These are phyloP conservation scores for Neoascochyta sp. DNA, from an alignment of 2,329 filamentous ascomycete genomes.

Conservation along the genomic window DNA sequence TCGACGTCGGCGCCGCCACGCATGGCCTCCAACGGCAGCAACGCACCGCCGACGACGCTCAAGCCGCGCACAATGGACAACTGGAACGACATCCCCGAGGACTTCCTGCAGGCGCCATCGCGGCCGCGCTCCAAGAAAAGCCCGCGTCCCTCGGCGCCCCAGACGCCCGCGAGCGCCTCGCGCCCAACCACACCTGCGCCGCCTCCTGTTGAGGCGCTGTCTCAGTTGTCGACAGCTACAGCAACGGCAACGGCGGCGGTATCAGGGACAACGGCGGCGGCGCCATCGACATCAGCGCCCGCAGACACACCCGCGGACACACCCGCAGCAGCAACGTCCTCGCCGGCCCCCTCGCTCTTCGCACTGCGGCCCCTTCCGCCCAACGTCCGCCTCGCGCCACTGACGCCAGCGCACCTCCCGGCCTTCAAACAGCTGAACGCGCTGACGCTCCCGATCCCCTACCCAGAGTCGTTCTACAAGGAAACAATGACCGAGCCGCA, in stretches of 20 bases:
- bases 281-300: too few relatives aligned
- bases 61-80: slow-evolving; percentile 18
- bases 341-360: slow-evolving; percentile 20
- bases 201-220: slow-evolving; percentile 1
- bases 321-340: too few relatives aligned
- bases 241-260: slow-evolving; percentile 3
- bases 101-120: slow-evolving; percentile 23
- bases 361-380: slow-evolving; percentile 39
- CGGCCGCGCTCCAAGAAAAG: slow-evolving; percentile 24
- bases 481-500: slow-evolving; percentile 56
- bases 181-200: slow-evolving; percentile 14
- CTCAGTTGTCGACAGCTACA: too few relatives aligned
- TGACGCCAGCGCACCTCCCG: slow-evolving; percentile 53
- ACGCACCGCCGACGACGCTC: slow-evolving; percentile 10
- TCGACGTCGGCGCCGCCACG: slow-evolving; percentile 16
- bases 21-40: slow-evolving; percentile 10
- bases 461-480: slow-evolving; percentile 59
- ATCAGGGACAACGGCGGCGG: not conserved
- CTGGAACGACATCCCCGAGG: slow-evolving; percentile 29
- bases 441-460: slow-evolving; percentile 59
- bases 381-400: slow-evolving; percentile 52
- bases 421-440: slow-evolving; percentile 56
- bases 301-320: slow-evolving; percentile 6
- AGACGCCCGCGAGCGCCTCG: slow-evolving; percentile 15
- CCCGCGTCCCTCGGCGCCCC: slow-evolving; percentile 17